phyloP scores from a whole-genome alignment of 2,329 filamentous ascomycete genomes.

The Cytospora piceicola region DNA sequence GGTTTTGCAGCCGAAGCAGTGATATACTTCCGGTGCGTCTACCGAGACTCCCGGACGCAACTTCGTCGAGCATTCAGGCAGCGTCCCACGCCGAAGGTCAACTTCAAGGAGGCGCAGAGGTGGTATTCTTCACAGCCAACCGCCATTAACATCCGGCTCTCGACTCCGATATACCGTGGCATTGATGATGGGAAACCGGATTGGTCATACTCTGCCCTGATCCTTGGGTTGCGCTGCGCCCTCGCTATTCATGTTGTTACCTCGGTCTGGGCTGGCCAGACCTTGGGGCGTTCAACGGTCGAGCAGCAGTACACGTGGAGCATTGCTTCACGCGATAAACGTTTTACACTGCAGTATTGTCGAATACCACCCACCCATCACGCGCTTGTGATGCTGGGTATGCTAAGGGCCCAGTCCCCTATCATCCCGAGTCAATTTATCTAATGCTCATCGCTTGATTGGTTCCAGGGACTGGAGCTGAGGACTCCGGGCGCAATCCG shows the following conservation, averaged over 20 bases:
- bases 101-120: background rate
- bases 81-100: background rate
- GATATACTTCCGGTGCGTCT: background rate
- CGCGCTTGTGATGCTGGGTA: background rate
- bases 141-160: background rate
- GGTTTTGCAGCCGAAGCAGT: too few species aligned
- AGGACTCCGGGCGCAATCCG: constrained; percentile 16
- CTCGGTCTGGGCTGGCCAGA: too few species aligned
- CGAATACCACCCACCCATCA: background rate
- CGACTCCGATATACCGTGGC: too few species aligned
- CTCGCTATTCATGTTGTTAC: too few species aligned
- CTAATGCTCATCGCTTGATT: constrained; percentile 37
- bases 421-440: background rate
- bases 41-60: background rate
- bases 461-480: constrained; percentile 15
- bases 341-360: background rate
- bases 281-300: too few species aligned
- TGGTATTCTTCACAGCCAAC: background rate
- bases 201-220: too few species aligned
- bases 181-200: too few species aligned
- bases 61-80: background rate
- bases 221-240: too few species aligned
- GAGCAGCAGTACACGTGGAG: background rate
- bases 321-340: background rate
- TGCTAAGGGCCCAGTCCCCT: background rate